Percentiles rank a stretch among this genome's conserved stretches.
Evolutionary conservation across 2,329 filamentous ascomycete species (phyloP).

Genomic region (Cadophora luteo-olivacea): DNA sequence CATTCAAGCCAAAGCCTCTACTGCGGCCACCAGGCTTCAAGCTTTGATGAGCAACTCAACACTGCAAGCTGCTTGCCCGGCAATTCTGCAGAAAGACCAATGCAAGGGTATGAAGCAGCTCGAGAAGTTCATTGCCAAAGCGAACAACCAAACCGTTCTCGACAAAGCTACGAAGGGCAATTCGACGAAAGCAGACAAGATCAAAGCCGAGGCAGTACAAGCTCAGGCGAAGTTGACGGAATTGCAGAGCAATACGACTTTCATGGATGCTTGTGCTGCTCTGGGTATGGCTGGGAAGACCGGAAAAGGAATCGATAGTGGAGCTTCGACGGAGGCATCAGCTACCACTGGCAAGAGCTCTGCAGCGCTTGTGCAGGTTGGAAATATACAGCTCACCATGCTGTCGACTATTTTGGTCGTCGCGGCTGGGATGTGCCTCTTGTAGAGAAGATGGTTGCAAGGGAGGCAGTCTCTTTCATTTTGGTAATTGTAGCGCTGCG

Average conservation of each 20-base stretch:
- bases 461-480: neutral
- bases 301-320: slow-evolving; percentile 4
- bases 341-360: neutral
- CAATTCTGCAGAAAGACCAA: slow-evolving; percentile 26
- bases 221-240: slow-evolving; percentile 24
- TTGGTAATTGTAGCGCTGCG: neutral
- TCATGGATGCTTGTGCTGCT: slow-evolving; percentile 28
- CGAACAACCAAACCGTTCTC: slow-evolving; percentile 27
- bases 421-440: slow-evolving; percentile 14
- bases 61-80: slow-evolving; percentile 31
- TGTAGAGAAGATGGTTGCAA: neutral
- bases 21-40: slow-evolving; percentile 22
- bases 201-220: slow-evolving; percentile 17
- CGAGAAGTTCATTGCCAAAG: slow-evolving; percentile 24
- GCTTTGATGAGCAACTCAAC: slow-evolving; percentile 30
- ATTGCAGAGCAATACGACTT: slow-evolving; percentile 24
- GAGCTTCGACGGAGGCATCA: neutral
- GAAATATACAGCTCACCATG: slow-evolving; percentile 10
- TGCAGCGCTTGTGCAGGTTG: neutral
- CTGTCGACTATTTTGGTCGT: slow-evolving; percentile 16
- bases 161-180: slow-evolving; percentile 27
- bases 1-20: slow-evolving; percentile 25
- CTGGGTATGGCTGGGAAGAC: slow-evolving; percentile 3
- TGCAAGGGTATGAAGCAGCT: slow-evolving; percentile 24
- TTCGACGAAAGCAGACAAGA: slow-evolving; percentile 22